These are phyloP conservation scores for Stagonosporopsis cucurbitacearum DNA, from an alignment of 2,329 filamentous ascomycete genomes.

Conservation along the genomic window DNA sequence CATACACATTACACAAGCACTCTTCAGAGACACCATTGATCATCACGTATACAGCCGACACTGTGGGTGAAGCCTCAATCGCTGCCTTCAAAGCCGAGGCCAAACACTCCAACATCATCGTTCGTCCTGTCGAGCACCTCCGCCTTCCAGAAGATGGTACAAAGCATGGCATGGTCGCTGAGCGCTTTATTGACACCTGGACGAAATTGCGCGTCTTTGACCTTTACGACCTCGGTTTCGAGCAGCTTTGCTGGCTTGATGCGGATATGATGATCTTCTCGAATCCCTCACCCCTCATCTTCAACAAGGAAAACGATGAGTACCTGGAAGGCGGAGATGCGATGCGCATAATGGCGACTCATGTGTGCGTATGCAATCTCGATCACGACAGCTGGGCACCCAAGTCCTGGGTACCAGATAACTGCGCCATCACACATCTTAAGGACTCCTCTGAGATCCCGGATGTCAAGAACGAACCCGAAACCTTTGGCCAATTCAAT, in stretches of 20 bases:
- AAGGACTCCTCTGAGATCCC: conserved; percentile 43
- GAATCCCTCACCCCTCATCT: conserved; percentile 46
- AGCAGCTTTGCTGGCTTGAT: conserved; percentile 59
- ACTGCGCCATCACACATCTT: conserved; percentile 58
- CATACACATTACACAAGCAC: conserved; percentile 57
- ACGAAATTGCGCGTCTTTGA: conserved; percentile 63
- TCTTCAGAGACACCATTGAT: conserved; percentile 57
- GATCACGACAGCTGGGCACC: conserved; percentile 60
- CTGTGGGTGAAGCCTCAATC: conserved; percentile 50
- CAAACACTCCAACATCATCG: conserved; percentile 49
- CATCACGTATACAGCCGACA: conserved; percentile 56
- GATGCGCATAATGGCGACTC: conserved; percentile 56
- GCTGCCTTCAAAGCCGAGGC: conserved; percentile 53
- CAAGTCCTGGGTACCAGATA: conserved; percentile 54
- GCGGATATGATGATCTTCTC: conserved; percentile 61
- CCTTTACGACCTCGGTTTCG: conserved; percentile 39
- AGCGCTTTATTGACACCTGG: conserved; percentile 62
- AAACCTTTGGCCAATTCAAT: conserved; percentile 58
- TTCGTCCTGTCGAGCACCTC: conserved; percentile 52
- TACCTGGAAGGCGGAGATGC: conserved; percentile 27
- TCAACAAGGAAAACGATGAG: conserved; percentile 50
- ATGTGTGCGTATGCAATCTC: conserved; percentile 61
- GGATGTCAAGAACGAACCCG: conserved; percentile 37
- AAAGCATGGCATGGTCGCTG: conserved; percentile 53
- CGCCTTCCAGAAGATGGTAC: conserved; percentile 43